phyloP scores from a whole-genome alignment of 192 early-diverging fungal species.

The Gryganskiella cystojenkinii region DNA sequence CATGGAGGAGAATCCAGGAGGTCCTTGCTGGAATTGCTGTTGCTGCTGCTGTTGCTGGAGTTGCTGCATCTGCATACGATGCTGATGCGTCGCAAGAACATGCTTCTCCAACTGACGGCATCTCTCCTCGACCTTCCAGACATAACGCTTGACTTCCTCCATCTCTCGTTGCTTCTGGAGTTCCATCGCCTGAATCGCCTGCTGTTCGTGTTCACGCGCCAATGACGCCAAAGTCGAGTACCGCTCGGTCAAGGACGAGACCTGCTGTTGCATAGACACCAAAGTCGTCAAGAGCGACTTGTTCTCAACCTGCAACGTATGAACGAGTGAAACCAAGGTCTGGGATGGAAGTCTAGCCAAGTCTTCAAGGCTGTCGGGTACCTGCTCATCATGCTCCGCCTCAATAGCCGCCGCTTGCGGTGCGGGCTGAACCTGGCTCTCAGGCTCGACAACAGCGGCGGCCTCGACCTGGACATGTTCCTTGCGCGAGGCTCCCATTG shows the following conservation, averaged over 20 bases:
- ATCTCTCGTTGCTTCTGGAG: slow-evolving; percentile 59
- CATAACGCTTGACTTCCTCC: slow-evolving; percentile 62
- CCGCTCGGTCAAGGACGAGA: slow-evolving; percentile 53
- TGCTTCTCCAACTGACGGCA: slow-evolving; percentile 52
- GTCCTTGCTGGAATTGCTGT: slow-evolving; percentile 27
- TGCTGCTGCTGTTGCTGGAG: slow-evolving; percentile 41
- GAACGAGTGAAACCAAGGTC: slow-evolving; percentile 41
- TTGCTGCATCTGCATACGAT: slow-evolving; percentile 41
- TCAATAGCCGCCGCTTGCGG: neutral
- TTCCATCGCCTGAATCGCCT: slow-evolving; percentile 54
- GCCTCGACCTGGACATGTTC: neutral
- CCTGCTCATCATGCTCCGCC: slow-evolving; percentile 15
- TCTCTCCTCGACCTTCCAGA: slow-evolving; percentile 53
- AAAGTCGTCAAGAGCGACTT: slow-evolving; percentile 53
- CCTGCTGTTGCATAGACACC: slow-evolving; percentile 61
- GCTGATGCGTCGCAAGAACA: slow-evolving; percentile 25
- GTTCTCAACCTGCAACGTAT: slow-evolving; percentile 58
- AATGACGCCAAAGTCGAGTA: slow-evolving; percentile 56
- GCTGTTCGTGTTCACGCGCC: slow-evolving; percentile 58
- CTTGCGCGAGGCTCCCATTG: slow-evolving; percentile 6
- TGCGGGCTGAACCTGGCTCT: neutral
- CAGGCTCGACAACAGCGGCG: neutral
- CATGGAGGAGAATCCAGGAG: slow-evolving; percentile 18
- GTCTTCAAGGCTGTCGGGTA: slow-evolving; percentile 21
- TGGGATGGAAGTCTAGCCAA: slow-evolving; percentile 35